Conservation (phyloP, 2,329 filamentous ascomycete genomes). For the Microcera coccophila region DNA sequence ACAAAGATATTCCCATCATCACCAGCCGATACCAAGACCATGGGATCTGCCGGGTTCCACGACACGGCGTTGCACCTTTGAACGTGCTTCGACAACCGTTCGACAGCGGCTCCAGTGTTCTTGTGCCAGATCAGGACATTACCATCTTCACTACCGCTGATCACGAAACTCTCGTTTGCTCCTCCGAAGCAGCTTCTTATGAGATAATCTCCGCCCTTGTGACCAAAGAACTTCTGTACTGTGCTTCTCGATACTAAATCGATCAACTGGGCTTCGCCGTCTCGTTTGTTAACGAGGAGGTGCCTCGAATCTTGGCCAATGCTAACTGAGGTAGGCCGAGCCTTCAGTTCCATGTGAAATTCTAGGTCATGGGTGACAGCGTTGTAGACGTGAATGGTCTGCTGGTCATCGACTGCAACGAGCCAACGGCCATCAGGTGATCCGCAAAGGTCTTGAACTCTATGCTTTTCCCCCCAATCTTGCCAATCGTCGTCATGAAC, state of each 20-base stretch:
- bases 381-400: slow-evolving; percentile 77
- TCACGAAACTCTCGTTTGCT: slow-evolving; percentile 84
- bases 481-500: slow-evolving; percentile 58
- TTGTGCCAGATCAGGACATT: slow-evolving; percentile 89
- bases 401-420: slow-evolving; percentile 69
- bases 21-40: slow-evolving; percentile 85
- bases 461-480: slow-evolving; percentile 66
- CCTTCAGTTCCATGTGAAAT: slow-evolving; percentile 63
- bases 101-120: slow-evolving; percentile 70
- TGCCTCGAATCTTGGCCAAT: slow-evolving; percentile 78
- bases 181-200: slow-evolving; percentile 85
- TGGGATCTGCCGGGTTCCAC: slow-evolving; percentile 81
- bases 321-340: slow-evolving; percentile 71
- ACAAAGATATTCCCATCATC: slow-evolving; percentile 84
- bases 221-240: slow-evolving; percentile 72
- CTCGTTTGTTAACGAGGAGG: slow-evolving; percentile 76
- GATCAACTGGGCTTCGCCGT: slow-evolving; percentile 73
- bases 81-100: slow-evolving; percentile 70
- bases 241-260: slow-evolving; percentile 69
- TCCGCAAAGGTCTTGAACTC: slow-evolving; percentile 81
- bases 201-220: slow-evolving; percentile 69
- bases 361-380: slow-evolving; percentile 69
- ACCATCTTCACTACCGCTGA: slow-evolving; percentile 82
- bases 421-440: slow-evolving; percentile 76
- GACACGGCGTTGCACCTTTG: slow-evolving; percentile 79